Base-by-base conservation (phyloP, 192 early-diverging fungal species). In the Rhizophagus sp. region DNA sequence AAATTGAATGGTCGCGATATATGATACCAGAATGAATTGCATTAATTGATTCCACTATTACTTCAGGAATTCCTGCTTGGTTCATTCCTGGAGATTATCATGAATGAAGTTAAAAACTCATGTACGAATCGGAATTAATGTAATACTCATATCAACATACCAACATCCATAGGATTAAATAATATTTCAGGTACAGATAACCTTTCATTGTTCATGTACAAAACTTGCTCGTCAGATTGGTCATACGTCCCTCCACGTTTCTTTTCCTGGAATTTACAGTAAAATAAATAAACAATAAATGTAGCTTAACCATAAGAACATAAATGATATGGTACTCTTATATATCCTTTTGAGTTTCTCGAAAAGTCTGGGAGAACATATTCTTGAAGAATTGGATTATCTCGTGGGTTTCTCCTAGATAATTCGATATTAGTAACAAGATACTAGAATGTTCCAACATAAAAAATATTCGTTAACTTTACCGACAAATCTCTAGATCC, bases 161-260 rank as follows among this genome's bases (percentile, higher is more conserved):
- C 93, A 76, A 94, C 92, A 83, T 94, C 92, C 8, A 91, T 90
- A 6, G 93, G 93, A 83, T 93, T 81, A 71, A 94, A 91, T 8
- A 94, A 82, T 44, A 93, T 86, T 72, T 94, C 93, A n/a, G 93
- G 92, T 11, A 94, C 88, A 71, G 89, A 91, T 79, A 94, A 92
- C 4, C 93, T 87, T 76, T 94, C 93, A 79, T 93, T 93, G 76
- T 91, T 91, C 89, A 94, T 89, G 11, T 80, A 74, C 50, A 94
- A 82, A 22, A 92, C 82, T 68, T 93, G 91, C 39, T 89, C 87
- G 0, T 88, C 84, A 2, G 75, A 66, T 78, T 41, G 15, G 57
- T 72, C 41, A 66, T 67, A 15, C 30, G 30, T 72, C 73, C 73
- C 27, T 73, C 81, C 17, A 68, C 79, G 12, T 83, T 75, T 57